Conservation (phyloP, 345 rosid genomes). For the Boechera stricta region DNA sequence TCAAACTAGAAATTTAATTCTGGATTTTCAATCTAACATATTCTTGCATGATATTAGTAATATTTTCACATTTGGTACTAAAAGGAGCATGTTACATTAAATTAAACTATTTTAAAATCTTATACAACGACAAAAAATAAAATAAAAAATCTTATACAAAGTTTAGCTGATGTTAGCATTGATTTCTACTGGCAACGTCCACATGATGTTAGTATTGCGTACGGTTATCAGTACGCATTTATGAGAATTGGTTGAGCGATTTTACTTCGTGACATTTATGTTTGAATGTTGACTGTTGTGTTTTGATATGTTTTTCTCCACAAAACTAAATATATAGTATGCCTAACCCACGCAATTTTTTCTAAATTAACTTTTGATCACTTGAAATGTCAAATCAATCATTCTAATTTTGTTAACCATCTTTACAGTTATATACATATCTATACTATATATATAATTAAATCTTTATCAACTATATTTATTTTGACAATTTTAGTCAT, state of each 20-base stretch:
- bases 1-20: background rate
- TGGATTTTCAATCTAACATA: background rate
- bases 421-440: background rate
- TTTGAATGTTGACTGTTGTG: background rate
- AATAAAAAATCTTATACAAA: background rate
- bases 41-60: background rate
- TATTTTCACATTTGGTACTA: conserved; percentile 21
- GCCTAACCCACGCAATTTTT: background rate
- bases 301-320: background rate
- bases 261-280: conserved; percentile 4
- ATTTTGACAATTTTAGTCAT: background rate
- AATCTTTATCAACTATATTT: background rate
- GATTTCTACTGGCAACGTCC: conserved; percentile 27
- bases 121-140: background rate
- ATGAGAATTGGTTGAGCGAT: conserved; percentile 15
- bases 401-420: background rate
- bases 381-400: background rate
- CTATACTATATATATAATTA: background rate
- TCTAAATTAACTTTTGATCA: background rate
- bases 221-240: conserved; percentile 3
- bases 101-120: conserved; percentile 4
- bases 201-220: conserved; percentile 21
- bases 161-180: conserved; percentile 23
- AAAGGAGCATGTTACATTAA: background rate
- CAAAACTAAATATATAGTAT: background rate